Evolutionary conservation across 176 grass and related monocot genomes (phyloP), one percentile per base, ranked within the genome.

Genomic region (Pharus latifolius): DNA sequence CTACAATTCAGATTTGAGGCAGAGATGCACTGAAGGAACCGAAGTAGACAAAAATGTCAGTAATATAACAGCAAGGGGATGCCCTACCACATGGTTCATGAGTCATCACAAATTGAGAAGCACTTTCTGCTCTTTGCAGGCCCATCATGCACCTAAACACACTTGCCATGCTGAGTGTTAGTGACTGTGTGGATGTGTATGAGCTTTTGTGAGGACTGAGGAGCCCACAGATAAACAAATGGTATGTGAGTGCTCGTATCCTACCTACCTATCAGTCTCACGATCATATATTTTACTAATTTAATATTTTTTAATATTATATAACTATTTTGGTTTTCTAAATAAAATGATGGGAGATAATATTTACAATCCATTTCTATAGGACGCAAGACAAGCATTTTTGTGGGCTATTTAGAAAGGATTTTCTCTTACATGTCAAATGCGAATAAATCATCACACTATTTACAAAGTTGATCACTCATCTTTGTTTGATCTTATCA

Each of bases 31-130:
- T 22, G 17, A 68, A 30, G 41, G 12, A 10, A 37, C 66, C 63
- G 74, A 63, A 75, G 3, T 28, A 42, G 41, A 33, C 60, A 44
- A 19, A 47, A 27, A 79, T 60, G 27, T 60, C 70, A 59, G 70
- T 46, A 47, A 38, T 9, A 52, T 53, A 69, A 62, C 62, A 28
- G 23, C 69, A 47, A 61, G 18, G 49, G 4, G 52, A 9, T 18
- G 18, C 28, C 34, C 3, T 3, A 69, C 47, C 68, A 72, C 58
- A 72, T 54, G 32, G 25, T 31, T 10, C 10, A 8, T 11, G 62
- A n/a, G n/a, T n/a, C n/a, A n/a, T n/a, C n/a, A n/a, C n/a, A n/a
- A n/a, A n/a, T n/a, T n/a, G n/a, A 4, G 30, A 57, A 8, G 17
- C 50, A 34, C 60, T 38, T 55, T 49, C 23, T 33, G 69, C 57